Evolutionary conservation across 306 rosid genomes (phyloP).

Genomic region (Quercus suber): DNA sequence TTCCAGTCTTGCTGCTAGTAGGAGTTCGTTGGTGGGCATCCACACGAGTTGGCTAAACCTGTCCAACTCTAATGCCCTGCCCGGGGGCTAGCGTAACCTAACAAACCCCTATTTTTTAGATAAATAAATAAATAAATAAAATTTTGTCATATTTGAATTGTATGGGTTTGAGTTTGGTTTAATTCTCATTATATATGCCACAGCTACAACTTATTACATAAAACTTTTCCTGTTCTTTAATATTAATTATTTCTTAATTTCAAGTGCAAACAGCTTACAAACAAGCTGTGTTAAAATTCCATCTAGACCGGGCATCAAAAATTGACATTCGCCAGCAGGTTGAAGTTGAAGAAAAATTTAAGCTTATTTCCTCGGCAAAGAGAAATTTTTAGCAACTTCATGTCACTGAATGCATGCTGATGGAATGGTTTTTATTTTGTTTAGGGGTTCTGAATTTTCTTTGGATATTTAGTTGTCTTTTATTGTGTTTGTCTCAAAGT

Average conservation of each 20-base stretch:
- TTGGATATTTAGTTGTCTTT: no score
- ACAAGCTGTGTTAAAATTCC: conserved; percentile 72
- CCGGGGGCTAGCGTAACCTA: no score
- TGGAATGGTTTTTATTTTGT: no score
- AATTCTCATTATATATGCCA: not conserved
- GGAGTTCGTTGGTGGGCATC: no score
- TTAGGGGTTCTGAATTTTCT: no score
- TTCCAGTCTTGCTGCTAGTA: no score
- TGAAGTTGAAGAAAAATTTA: conserved; percentile 85
- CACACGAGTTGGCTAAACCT: no score
- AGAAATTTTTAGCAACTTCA: conserved; percentile 35
- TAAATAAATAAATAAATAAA: no score
- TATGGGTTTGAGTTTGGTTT: not conserved
- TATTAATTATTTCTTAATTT: conserved; percentile 17
- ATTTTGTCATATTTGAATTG: not conserved
- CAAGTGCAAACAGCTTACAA: conserved; percentile 83
- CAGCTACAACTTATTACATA: not conserved
- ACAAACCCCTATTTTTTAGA: no score
- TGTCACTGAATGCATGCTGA: conserved; percentile 12
- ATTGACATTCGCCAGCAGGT: conserved; percentile 60
- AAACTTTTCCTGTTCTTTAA: not conserved
- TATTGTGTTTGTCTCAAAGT: no score
- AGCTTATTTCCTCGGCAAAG: conserved; percentile 77
- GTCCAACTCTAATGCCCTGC: no score
- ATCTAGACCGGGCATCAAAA: conserved; percentile 77